A percentile compares a stretch with the other conserved stretches of the same genome.
These are phyloP conservation scores for Fagus sylvatica DNA, from an alignment of 306 rosid genomes.

Conservation along the genomic window DNA sequence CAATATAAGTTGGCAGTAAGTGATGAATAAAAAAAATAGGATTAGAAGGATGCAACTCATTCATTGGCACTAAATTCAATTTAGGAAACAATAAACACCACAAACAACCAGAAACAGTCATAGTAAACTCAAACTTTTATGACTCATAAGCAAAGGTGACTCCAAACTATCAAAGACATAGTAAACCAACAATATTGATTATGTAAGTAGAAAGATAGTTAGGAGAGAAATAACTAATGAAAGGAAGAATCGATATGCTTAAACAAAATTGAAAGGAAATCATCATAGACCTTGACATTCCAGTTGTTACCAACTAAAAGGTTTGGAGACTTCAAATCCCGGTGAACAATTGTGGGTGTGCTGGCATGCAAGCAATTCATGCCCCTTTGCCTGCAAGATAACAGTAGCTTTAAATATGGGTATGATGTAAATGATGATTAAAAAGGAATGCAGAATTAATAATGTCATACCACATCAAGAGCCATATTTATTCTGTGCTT, in stretches of 20 bases:
- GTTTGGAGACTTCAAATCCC: constrained; percentile 96
- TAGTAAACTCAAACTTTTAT: not conserved
- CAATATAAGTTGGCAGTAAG: not conserved
- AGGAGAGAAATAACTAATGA: constrained; percentile 18
- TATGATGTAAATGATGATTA: constrained; percentile 15
- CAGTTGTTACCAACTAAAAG: constrained; percentile 97
- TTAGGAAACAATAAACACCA: not conserved
- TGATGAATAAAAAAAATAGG: not conserved
- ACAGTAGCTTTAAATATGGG: constrained; percentile 23
- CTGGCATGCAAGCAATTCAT: constrained; percentile 98
- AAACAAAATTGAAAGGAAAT: constrained; percentile 20
- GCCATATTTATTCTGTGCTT: constrained; percentile 95
- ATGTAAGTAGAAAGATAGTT: not conserved
- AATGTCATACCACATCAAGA: constrained; percentile 85
- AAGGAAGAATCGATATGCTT: constrained; percentile 12
- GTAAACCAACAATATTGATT: not conserved
- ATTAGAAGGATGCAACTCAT: not conserved
- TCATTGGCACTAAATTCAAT: not conserved
- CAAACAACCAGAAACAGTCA: not conserved
- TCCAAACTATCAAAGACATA: not conserved
- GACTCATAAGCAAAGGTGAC: not conserved
- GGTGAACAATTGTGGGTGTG: constrained; percentile 91
- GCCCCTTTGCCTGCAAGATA: constrained; percentile 90
- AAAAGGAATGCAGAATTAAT: constrained; percentile 13
- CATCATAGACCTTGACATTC: constrained; percentile 82